Evolutionary conservation across 108 stramenopile species (phyloP).

Genomic region (Epithemia pelagica): DNA sequence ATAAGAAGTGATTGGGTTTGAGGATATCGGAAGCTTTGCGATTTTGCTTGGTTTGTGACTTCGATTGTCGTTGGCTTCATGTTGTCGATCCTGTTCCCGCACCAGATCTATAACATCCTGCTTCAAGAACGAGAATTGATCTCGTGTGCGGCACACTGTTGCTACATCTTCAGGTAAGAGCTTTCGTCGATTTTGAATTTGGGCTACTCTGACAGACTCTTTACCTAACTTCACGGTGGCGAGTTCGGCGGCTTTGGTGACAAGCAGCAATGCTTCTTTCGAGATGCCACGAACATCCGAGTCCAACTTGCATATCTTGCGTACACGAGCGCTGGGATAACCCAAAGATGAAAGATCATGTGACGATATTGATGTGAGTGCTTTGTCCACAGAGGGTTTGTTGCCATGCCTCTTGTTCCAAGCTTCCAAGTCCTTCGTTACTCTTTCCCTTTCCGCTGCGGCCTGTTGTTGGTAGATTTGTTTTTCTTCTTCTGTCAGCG

Average conservation of each 20-base stretch:
- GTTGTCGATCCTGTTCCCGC: conserved; percentile 11
- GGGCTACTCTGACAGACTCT: conserved; percentile 57
- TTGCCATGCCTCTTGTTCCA: conserved; percentile 20
- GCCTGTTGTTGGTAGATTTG: conserved; percentile 50
- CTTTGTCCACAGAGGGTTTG: not conserved
- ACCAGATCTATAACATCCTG: conserved; percentile 54
- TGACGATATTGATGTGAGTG: too few species aligned
- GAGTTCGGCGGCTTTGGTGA: conserved; percentile 79
- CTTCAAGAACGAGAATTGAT: conserved; percentile 59
- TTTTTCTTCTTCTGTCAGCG: conserved; percentile 38
- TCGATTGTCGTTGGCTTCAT: not conserved
- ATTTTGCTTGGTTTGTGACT: not conserved
- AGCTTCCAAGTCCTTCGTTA: conserved; percentile 44
- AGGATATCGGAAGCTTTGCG: not conserved
- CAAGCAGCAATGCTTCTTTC: conserved; percentile 72
- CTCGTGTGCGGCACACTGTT: conserved; percentile 57
- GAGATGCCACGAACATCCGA: conserved; percentile 71
- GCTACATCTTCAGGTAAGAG: conserved; percentile 68
- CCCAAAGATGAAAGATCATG: conserved; percentile 5
- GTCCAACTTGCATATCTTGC: conserved; percentile 87
- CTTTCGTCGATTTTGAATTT: conserved; percentile 70
- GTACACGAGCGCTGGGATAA: conserved; percentile 72
- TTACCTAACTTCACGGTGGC: conserved; percentile 52
- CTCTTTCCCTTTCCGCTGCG: conserved; percentile 48
- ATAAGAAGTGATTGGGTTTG: not conserved